Conservation (phyloP, 2,329 filamentous ascomycete genomes). For the Biscogniauxia sp. region DNA sequence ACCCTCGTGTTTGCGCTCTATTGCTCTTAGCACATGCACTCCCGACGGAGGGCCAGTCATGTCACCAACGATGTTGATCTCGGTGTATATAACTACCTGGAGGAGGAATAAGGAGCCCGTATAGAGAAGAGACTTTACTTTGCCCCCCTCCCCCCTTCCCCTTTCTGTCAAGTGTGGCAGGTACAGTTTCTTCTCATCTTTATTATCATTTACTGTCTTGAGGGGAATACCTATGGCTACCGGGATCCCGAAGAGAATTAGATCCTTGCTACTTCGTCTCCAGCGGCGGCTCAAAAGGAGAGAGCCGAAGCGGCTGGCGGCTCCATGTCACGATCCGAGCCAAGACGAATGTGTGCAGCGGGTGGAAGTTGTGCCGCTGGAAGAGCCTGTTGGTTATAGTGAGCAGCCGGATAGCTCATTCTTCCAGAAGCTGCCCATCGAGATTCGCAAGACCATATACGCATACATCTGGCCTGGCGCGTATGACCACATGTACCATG, state of each 20-base stretch:
- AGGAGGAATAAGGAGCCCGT: background rate
- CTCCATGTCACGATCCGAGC: constrained; percentile 6
- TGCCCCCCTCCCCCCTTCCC: no score
- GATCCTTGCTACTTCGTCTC: constrained; percentile 24
- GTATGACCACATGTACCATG: constrained; percentile 28
- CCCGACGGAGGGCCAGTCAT: background rate
- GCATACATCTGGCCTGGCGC: constrained; percentile 23
- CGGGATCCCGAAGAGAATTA: constrained; percentile 21
- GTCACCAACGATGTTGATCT: background rate
- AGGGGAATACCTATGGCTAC: constrained; percentile 24
- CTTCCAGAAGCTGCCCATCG: constrained; percentile 33
- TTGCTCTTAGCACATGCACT: background rate
- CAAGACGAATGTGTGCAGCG: constrained; percentile 1
- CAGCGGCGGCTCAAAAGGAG: constrained; percentile 21
- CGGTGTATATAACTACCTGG: background rate
- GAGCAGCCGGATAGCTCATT: constrained; percentile 27
- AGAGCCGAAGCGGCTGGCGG: constrained; percentile 13
- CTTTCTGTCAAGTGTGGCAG: background rate
- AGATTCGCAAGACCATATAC: constrained; percentile 35
- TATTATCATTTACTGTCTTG: background rate
- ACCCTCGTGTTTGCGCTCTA: background rate
- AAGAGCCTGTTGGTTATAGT: constrained; percentile 9
- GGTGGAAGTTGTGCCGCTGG: background rate
- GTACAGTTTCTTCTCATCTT: background rate
- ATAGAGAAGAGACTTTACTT: no score